These are phyloP conservation scores for Botrytis aclada DNA, from an alignment of 2,329 filamentous ascomycete genomes.

Conservation along the genomic window DNA sequence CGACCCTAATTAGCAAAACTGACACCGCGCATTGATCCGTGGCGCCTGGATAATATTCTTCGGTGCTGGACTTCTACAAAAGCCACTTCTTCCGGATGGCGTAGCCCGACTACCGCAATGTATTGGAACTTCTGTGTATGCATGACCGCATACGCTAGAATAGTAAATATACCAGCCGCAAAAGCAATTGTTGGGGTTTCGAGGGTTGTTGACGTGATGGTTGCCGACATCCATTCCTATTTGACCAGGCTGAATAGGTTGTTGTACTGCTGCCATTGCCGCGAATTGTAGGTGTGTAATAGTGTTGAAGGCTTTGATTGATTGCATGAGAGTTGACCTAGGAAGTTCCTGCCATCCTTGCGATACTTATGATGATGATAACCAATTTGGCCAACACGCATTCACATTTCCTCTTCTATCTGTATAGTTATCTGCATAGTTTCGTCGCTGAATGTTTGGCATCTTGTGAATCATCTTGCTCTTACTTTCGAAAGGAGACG, in stretches of 20 bases:
- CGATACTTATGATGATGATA: no score
- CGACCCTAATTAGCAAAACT: neutral
- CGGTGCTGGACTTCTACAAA: neutral
- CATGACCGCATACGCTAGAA: neutral
- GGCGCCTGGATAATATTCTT: neutral
- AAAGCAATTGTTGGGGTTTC: neutral
- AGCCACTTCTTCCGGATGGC: neutral
- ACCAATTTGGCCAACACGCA: no score
- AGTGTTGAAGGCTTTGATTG: neutral
- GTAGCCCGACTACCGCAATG: neutral
- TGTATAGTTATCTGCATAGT: no score
- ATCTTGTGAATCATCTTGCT: neutral
- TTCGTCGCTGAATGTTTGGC: neutral
- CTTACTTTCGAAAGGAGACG: neutral
- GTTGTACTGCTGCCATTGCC: neutral
- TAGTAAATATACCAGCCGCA: neutral
- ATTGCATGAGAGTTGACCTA: neutral
- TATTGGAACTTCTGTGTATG: rapidly evolving
- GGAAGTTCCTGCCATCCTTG: no score
- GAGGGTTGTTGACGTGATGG: neutral
- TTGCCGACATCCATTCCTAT: neutral
- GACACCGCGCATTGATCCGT: neutral
- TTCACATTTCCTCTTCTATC: neutral
- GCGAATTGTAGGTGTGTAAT: neutral
- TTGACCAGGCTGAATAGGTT: neutral